These are phyloP conservation scores for Candida endomychidarum DNA, from an alignment of 805 yeast species.

Conservation along the genomic window DNA sequence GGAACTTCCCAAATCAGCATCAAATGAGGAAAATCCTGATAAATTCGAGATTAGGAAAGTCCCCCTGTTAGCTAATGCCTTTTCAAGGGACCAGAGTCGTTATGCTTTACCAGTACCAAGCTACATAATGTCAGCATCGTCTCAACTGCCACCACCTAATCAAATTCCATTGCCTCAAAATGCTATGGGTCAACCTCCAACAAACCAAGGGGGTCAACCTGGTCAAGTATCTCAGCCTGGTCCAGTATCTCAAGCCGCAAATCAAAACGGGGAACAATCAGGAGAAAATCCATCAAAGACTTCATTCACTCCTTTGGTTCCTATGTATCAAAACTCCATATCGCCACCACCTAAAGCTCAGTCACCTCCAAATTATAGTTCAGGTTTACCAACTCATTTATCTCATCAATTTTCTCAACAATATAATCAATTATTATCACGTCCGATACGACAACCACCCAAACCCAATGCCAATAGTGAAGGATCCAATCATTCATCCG, in stretches of 20 bases:
- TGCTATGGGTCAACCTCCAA: neutral
- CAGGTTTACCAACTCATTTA: slow-evolving; percentile 3
- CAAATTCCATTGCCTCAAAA: neutral
- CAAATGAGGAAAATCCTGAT: slow-evolving; percentile 3
- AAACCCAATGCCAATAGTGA: neutral
- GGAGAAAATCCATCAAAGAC: neutral
- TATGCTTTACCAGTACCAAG: slow-evolving; percentile 8
- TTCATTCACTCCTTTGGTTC: slow-evolving; percentile 2
- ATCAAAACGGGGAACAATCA: neutral
- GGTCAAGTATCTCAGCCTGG: neutral
- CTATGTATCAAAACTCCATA: slow-evolving; percentile 1
- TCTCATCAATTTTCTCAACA: slow-evolving; percentile 10
- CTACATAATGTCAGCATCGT: slow-evolving; percentile 2
- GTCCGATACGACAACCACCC: slow-evolving; percentile 5
- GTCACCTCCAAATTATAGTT: neutral
- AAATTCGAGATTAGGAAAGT: slow-evolving; percentile 7
- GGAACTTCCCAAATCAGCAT: slow-evolving; percentile 6
- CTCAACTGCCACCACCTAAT: slow-evolving; percentile 1
- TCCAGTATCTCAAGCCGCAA: neutral
- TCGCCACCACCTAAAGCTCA: neutral
- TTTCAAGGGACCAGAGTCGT: slow-evolving; percentile 7
- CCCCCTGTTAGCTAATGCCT: slow-evolving; percentile 10
- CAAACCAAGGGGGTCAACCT: neutral
- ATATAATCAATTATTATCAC: slow-evolving; percentile 9
- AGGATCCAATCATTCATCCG: neutral